Evolutionary conservation across 352 stramenopile genomes (phyloP).

Genomic region (Aphanomyces euteiches): DNA sequence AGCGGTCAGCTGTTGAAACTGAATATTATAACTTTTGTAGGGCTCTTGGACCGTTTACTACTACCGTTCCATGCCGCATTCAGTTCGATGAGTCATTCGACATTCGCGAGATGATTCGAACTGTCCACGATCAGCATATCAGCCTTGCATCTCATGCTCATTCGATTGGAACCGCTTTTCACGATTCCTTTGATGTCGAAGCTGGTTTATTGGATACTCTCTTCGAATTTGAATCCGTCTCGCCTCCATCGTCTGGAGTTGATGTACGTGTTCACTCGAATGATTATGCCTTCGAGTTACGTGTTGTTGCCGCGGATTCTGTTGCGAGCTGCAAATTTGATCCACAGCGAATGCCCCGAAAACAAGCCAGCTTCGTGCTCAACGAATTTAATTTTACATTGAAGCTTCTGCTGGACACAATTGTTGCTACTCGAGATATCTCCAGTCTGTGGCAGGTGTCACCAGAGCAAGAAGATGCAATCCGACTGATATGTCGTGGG

Average conservation of each 20-base stretch:
- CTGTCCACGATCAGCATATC: too few relatives aligned
- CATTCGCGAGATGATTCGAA: too few relatives aligned
- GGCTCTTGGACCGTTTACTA: not conserved
- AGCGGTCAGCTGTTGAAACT: not conserved
- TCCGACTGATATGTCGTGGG: not conserved
- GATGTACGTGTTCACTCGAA: too few relatives aligned
- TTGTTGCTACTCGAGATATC: not conserved
- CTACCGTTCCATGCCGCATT: not conserved
- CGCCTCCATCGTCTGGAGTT: not conserved
- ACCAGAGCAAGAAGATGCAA: not conserved
- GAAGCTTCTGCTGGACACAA: not conserved
- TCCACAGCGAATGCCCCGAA: not conserved
- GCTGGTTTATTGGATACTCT: not conserved
- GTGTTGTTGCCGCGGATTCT: too few relatives aligned
- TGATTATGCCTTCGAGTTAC: too few relatives aligned
- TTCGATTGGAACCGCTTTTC: not conserved
- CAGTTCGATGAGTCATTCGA: not conserved
- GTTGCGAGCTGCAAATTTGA: not conserved
- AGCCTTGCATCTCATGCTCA: too few relatives aligned
- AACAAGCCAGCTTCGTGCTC: not conserved
- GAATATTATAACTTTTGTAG: not conserved
- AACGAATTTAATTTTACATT: conserved; percentile 4
- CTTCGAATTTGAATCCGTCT: not conserved
- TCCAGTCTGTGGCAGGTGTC: not conserved
- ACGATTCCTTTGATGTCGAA: not conserved